Evolutionary conservation across 306 rosid genomes (phyloP).

Genomic region (Inga oerstediana): DNA sequence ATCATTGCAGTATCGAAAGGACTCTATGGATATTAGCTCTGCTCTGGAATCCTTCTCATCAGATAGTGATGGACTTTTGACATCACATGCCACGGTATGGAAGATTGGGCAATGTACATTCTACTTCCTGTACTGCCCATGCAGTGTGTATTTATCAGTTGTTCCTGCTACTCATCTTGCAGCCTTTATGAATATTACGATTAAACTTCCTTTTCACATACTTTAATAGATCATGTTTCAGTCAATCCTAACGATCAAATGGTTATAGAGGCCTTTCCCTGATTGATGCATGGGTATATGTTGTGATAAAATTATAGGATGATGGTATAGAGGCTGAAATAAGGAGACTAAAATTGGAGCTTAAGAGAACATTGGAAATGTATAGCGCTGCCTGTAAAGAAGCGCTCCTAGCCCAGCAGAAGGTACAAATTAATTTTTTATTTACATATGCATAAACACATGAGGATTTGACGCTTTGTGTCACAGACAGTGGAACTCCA

Average conservation of each 20-base stretch:
- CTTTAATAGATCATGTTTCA: not conserved
- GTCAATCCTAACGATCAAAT: not conserved
- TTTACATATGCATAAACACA: not conserved
- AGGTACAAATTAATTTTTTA: not conserved
- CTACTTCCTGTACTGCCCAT: not conserved
- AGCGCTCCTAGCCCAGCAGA: constrained; percentile 81
- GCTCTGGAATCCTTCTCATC: not conserved
- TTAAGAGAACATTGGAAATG: constrained; percentile 94
- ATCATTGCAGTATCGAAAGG: not conserved
- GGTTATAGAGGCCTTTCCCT: not conserved
- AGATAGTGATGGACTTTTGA: too few relatives aligned
- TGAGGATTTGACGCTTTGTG: not conserved
- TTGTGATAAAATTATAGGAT: constrained; percentile 54
- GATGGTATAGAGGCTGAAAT: constrained; percentile 77
- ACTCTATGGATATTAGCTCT: not conserved
- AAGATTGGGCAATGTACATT: not conserved
- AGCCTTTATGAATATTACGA: not conserved
- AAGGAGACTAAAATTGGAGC: constrained; percentile 86
- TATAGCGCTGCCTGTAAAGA: constrained; percentile 88
- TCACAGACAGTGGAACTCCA: not conserved
- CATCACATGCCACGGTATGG: not conserved
- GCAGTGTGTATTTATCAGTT: not conserved
- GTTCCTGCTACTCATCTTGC: not conserved
- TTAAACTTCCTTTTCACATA: not conserved
- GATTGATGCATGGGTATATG: not conserved